Base-by-base conservation (phyloP, 768 basidiomycete genomes). In the Trametes cinnabarina region DNA sequence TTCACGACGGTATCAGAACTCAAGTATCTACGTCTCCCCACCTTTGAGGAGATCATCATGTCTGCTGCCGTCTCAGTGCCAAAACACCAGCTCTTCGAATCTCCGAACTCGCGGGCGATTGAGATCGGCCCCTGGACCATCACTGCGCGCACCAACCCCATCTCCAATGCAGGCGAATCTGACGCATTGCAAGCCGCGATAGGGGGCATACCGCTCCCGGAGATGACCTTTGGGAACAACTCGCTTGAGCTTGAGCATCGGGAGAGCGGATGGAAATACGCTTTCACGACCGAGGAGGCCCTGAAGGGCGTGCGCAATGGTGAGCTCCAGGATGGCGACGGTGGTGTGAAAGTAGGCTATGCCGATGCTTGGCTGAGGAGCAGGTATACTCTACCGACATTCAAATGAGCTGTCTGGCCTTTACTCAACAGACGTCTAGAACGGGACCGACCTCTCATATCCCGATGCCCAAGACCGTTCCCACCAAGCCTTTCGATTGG, bases 151-250 rank as follows among this genome's bases (percentile, higher is more conserved):
- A 92, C 89, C 22, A 82, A 84, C 62, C 82, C 91, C 9, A 95
- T 94, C 67, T 90, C 91, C 22, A 87, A 86, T 67, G 87, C 92
- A 1, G 70, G 75, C 43, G 86, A 93, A 64, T 85, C 83, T 60
- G 90, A 95, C 68, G 77, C 77, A 0, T 73, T 92, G 44, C 87
- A 90, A 49, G 74, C 81, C 6, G 63, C 72, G 0, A 75, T 92
- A 4, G 85, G 86, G 10, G 69, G 67, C 2, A 78, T 98, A 23
- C 91, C 96, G 0, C 72, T 96, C 1, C 97, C 97, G 2, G 97
- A 99, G 70, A 98, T 98, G 93, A 94, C 91, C 0, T 98, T 98
- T 66, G 94, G 94, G 5, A 84, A 82, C 71, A 98, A 98, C 72
- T 70, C 69, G 15, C 78, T 99, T 9, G 74, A 77, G 3, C 73